Base-by-base conservation (phyloP, 768 basidiomycete species). In the Naematelia aurantialba region DNA sequence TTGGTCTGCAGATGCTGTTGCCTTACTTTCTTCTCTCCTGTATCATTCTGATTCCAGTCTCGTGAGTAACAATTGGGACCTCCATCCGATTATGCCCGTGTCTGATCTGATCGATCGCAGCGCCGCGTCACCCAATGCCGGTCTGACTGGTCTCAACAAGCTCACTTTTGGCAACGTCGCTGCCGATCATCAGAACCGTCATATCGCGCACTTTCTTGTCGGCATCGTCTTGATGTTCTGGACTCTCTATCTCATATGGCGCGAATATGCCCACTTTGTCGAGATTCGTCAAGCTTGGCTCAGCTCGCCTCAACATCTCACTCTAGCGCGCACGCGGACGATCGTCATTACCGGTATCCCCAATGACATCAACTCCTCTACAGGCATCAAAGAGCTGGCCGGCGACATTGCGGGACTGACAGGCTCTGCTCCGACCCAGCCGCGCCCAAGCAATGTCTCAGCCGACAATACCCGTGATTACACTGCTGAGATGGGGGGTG, bases 111-210 rank as follows among this genome's bases (percentile, higher is more conserved):
- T 22, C 34, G 3, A 39, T 39, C 39, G 5, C 53, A 73, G 71
- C 24, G 76, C 70, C n/a, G 65, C 53, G 34, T 47, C 59, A 5
- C 70, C 69, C 17, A 74, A 66, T 52, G 62, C 60, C 11, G 71
- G 72, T 13, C 58, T 56, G 14, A 31, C 55, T 3, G 76, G 75
- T 0, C 66, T 78, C 48, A 73, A 77, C 69, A 65, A 47, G 29
- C 60, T 78, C 25, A 69, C 78, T 14, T 76, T 78, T 47, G 78
- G 76, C 14, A 78, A 78, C 57, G 70, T 78, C 50, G 56, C 68
- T 0, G 13, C 48, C 1, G 55, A 47, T 19, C 54, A 63, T 8
- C 70, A 74, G 45, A 58, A 56, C 26, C 62, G 76, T 53, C 72
- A 74, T 47, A 65, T 72, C 45, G 78, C 69, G 10, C 75, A 76